These are phyloP conservation scores for Volvox reticuliferus DNA, from an alignment of 139 green algal genomes.

Conservation along the genomic window DNA sequence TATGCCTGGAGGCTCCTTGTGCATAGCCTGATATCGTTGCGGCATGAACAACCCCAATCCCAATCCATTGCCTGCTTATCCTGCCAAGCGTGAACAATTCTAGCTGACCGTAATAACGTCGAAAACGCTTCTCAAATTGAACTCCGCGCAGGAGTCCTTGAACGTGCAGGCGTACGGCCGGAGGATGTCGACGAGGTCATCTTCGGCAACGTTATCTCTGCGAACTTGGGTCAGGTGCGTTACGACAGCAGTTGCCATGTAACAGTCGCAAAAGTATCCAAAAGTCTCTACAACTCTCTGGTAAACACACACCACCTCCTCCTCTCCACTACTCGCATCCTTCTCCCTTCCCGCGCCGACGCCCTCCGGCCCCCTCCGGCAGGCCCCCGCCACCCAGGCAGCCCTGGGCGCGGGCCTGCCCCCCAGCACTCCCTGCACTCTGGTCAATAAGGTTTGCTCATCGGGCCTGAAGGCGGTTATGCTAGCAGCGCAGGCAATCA, in stretches of 20 bases:
- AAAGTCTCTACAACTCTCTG: too few species aligned
- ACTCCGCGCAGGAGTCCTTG: conserved; percentile 66
- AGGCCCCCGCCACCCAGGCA: conserved; percentile 91
- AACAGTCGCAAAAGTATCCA: too few species aligned
- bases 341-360: not conserved
- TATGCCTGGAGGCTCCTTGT: too few species aligned
- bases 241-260: too few species aligned
- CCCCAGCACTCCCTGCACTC: conserved; percentile 76
- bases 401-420: conserved; percentile 84
- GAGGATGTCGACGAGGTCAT: conserved; percentile 76
- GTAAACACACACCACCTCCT: not conserved
- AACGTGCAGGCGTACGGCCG: conserved; percentile 48
- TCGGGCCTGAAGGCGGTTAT: conserved; percentile 92
- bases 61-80: too few species aligned
- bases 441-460: conserved; percentile 92
- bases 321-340: not conserved
- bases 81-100: not conserved
- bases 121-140: not conserved
- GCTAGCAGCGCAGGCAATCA: conserved; percentile 84
- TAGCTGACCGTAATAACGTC: not conserved
- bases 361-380: conserved; percentile 2
- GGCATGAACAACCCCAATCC: too few species aligned
- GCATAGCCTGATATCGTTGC: too few species aligned
- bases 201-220: conserved; percentile 91
- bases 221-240: conserved; percentile 83